Percentiles rank a stretch among this genome's conserved stretches.
These are phyloP conservation scores for Ceratocystis diversiconidia DNA, from an alignment of 2,329 filamentous ascomycete genomes.

Conservation along the genomic window DNA sequence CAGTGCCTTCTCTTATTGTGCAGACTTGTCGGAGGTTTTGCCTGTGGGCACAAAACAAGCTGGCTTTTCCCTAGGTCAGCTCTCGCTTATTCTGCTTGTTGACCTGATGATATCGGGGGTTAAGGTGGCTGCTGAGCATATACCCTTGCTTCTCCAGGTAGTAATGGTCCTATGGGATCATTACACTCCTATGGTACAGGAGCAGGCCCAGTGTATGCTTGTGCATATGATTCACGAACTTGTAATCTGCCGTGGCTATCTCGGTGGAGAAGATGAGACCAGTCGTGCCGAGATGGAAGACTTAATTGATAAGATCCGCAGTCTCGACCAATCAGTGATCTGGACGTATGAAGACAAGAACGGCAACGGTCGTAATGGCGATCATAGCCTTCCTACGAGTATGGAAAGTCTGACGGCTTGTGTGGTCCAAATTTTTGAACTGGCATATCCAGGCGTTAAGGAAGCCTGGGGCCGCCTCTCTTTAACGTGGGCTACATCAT, in stretches of 20 bases:
- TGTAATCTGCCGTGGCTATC: slow-evolving; percentile 61
- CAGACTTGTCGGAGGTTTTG: slow-evolving; percentile 63
- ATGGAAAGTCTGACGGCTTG: slow-evolving; percentile 77
- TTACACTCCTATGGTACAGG: slow-evolving; percentile 86
- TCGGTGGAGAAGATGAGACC: not conserved
- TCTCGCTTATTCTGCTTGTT: slow-evolving; percentile 84
- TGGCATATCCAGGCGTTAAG: slow-evolving; percentile 72
- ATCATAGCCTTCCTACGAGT: slow-evolving; percentile 58
- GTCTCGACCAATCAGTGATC: slow-evolving; percentile 68
- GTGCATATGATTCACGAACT: slow-evolving; percentile 95
- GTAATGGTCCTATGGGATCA: slow-evolving; percentile 95
- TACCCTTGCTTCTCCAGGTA: slow-evolving; percentile 78
- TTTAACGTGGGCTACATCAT: slow-evolving; percentile 90
- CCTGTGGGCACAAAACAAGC: slow-evolving; percentile 84
- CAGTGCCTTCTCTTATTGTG: slow-evolving; percentile 69
- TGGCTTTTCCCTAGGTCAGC: slow-evolving; percentile 80
- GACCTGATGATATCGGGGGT: slow-evolving; percentile 92
- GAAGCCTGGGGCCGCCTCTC: slow-evolving; percentile 85
- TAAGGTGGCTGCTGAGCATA: slow-evolving; percentile 60
- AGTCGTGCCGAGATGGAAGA: slow-evolving; percentile 40
- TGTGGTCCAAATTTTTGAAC: slow-evolving; percentile 71
- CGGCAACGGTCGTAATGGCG: slow-evolving; percentile 56
- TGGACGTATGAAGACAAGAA: slow-evolving; percentile 95
- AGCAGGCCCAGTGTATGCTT: slow-evolving; percentile 93
- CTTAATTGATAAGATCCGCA: slow-evolving; percentile 73